phyloP scores from a whole-genome alignment of 768 basidiomycete species.

The Psilocybe cubensis region DNA sequence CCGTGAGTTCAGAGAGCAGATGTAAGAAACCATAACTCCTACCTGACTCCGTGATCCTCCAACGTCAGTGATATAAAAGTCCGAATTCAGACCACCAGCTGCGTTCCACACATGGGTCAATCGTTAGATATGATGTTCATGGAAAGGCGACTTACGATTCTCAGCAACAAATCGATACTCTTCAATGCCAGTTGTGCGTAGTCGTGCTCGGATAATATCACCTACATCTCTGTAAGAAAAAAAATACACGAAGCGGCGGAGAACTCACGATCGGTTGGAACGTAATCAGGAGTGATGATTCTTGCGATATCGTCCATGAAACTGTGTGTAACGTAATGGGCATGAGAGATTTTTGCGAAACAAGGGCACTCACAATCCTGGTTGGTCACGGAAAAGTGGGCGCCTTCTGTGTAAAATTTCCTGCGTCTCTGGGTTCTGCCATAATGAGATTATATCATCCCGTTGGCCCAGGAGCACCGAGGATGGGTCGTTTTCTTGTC shows the following conservation, averaged over 20 bases:
- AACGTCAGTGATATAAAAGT: slow-evolving; percentile 73
- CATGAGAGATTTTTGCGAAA: background rate
- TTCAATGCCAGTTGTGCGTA: slow-evolving; percentile 75
- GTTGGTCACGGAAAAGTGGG: slow-evolving; percentile 58
- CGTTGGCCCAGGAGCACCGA: slow-evolving; percentile 53
- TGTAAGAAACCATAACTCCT: slow-evolving; percentile 2
- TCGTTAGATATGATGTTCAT: background rate
- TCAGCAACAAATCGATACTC: slow-evolving; percentile 70
- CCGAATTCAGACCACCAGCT: slow-evolving; percentile 46
- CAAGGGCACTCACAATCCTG: slow-evolving; percentile 65
- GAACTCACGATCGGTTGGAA: slow-evolving; percentile 65
- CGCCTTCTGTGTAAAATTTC: slow-evolving; percentile 52
- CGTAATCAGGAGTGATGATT: slow-evolving; percentile 56
- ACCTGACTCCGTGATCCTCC: slow-evolving; percentile 64
- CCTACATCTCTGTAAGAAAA: slow-evolving; percentile 31
- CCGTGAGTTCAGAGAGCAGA: background rate
- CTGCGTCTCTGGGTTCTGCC: slow-evolving; percentile 60
- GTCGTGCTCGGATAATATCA: slow-evolving; percentile 75
- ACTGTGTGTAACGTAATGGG: slow-evolving; percentile 34
- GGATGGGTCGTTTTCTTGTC: slow-evolving; percentile 48
- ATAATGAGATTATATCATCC: slow-evolving; percentile 64
- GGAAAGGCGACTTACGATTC: slow-evolving; percentile 40
- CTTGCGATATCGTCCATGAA: slow-evolving; percentile 74
- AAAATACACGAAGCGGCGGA: background rate
- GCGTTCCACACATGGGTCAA: background rate